Percentiles rank a stretch among this genome's conserved stretches.
Conservation (phyloP, 2,329 filamentous ascomycete genomes). For the Pseudocercospora eumusae region DNA sequence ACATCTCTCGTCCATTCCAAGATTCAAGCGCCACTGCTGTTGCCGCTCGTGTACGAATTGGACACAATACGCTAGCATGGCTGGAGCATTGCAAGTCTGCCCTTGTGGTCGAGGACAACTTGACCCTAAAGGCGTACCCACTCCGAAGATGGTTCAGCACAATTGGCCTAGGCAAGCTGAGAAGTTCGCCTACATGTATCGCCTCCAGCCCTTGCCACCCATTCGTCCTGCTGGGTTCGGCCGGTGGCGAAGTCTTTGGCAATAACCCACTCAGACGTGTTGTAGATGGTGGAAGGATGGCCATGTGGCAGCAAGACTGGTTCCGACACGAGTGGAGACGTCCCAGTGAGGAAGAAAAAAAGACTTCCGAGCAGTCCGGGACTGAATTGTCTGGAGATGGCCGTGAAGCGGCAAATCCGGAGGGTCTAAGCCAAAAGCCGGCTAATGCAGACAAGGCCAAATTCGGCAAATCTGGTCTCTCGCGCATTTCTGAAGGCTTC, state of each 20-base stretch:
- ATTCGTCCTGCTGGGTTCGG: slow-evolving; percentile 54
- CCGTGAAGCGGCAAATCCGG: neutral
- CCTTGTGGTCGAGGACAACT: slow-evolving; percentile 57
- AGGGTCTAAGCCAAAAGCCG: too few relatives aligned
- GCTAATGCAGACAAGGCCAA: neutral
- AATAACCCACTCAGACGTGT: slow-evolving; percentile 56
- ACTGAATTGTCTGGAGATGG: neutral
- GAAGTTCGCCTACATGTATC: slow-evolving; percentile 43
- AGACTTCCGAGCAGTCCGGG: slow-evolving; percentile 1
- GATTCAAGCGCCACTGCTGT: slow-evolving; percentile 50
- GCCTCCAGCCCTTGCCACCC: slow-evolving; percentile 58
- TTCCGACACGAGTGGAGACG: slow-evolving; percentile 60
- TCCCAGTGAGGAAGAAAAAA: slow-evolving; percentile 22
- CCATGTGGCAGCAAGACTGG: slow-evolving; percentile 58
- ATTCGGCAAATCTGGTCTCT: slow-evolving; percentile 29
- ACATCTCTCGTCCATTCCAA: slow-evolving; percentile 51
- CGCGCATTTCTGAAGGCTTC: slow-evolving; percentile 47
- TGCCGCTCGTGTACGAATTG: slow-evolving; percentile 53
- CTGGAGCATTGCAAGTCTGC: slow-evolving; percentile 58
- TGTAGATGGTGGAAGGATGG: slow-evolving; percentile 50
- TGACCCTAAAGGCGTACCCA: slow-evolving; percentile 51
- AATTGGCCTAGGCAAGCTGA: slow-evolving; percentile 43
- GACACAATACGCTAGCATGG: slow-evolving; percentile 53
- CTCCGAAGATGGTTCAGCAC: slow-evolving; percentile 56
- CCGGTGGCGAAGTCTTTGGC: slow-evolving; percentile 54